Percentiles rank a stretch among this genome's conserved stretches.
phyloP scores from a whole-genome alignment of 2,329 filamentous ascomycete species.

The Davidsoniella neocaledoniae region DNA sequence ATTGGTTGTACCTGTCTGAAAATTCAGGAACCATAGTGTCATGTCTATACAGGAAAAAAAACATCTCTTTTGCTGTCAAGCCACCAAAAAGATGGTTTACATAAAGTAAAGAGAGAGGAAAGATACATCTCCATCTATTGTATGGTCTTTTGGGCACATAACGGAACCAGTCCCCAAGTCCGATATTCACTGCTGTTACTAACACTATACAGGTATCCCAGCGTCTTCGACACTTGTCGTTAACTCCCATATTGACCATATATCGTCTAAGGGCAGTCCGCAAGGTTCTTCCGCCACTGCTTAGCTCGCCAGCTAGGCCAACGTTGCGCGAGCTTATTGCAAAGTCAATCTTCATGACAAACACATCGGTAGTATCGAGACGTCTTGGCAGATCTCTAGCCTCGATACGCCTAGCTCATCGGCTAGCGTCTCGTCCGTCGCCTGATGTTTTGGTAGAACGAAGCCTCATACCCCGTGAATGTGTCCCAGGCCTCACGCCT shows the following conservation, averaged over 20 bases:
- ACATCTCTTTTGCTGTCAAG: no score
- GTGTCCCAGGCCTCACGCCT: slow-evolving; percentile 29
- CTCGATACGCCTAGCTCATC: slow-evolving; percentile 46
- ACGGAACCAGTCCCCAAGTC: not conserved
- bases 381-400: slow-evolving; percentile 46
- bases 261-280: slow-evolving; percentile 43
- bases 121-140: not conserved
- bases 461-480: slow-evolving; percentile 48
- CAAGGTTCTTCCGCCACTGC: slow-evolving; percentile 34
- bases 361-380: slow-evolving; percentile 47
- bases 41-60: no score
- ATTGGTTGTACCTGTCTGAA: no score
- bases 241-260: slow-evolving; percentile 48
- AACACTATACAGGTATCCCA: slow-evolving; percentile 35
- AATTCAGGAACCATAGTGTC: no score
- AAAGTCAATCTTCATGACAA: slow-evolving; percentile 49
- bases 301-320: slow-evolving; percentile 40
- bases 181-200: not conserved
- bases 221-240: slow-evolving; percentile 42
- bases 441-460: slow-evolving; percentile 43
- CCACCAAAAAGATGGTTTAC: not conserved
- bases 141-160: not conserved
- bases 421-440: slow-evolving; percentile 42
- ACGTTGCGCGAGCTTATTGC: slow-evolving; percentile 44
- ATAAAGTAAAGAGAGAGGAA: not conserved